phyloP scores from a whole-genome alignment of 1,284 basidiomycete species.

The Tetrapyrgos nigripes region DNA sequence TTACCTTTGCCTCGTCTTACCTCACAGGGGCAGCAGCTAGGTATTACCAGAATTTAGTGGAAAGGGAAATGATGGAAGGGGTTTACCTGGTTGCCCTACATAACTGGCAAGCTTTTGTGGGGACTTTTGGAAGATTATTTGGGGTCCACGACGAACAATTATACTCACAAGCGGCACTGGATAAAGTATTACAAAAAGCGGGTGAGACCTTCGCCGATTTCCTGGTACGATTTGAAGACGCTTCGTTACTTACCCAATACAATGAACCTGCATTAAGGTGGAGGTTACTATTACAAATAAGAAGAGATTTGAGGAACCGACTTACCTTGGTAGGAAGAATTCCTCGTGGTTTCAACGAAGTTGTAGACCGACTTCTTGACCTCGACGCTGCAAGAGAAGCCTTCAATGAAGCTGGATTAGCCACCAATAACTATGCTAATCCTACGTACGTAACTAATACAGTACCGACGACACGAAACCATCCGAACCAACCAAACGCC shows the following conservation, averaged over 20 bases:
- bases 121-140: background rate
- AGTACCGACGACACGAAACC: background rate
- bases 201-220: background rate
- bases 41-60: background rate
- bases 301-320: background rate
- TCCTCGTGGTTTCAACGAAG: too few relatives aligned
- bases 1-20: slow-evolving; percentile 1
- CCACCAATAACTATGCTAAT: background rate
- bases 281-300: background rate
- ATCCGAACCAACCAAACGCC: background rate
- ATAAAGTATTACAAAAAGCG: too few relatives aligned
- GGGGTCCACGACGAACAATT: background rate
- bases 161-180: background rate
- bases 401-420: background rate
- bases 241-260: background rate
- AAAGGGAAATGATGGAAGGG: background rate
- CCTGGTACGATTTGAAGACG: background rate
- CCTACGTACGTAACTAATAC: background rate
- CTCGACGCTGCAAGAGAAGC: slow-evolving; percentile 1
- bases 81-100: background rate
- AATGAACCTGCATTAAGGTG: background rate
- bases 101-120: background rate
- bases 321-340: background rate
- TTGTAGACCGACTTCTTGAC: background rate
- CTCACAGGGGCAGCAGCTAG: background rate